Base-by-base conservation (phyloP, 108 stramenopile species). In the Skeletonema grethae region DNA sequence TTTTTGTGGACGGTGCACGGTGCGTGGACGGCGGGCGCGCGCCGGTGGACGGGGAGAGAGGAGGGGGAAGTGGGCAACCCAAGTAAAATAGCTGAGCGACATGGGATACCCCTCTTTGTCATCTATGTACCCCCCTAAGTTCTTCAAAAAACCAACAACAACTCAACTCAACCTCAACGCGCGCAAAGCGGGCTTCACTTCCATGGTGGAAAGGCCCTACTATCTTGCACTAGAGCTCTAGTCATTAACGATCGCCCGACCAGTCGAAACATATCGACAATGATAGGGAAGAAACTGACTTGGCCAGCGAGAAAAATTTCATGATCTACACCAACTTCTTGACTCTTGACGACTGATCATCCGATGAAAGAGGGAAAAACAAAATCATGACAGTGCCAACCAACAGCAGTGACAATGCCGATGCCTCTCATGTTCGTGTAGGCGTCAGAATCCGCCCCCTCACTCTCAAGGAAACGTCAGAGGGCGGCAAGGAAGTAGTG, bases 381-480 rank as follows among this genome's bases (percentile, higher is more conserved):
- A 11, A 43, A 11, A 38, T 11, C 1, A 38, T 38, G 36, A 11
- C 36, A 11, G 10, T 43, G 4, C 22, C 22, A 53, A 53, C 15
- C 18, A 48, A 18, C 18, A 20, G 5, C 18, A 34, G 32, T 34
- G 46, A 7, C 22, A 22, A 53, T n/a, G 50, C 22, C 50, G 50
- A 20, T 53, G 18, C 50, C 50, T 85, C 72, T 18, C 85, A 83
- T 75, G 93, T 95, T 15, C 83, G 90, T 3, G 93, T 95, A 16
- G 93, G 84, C 24, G 91, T 95, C 13, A 77, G 93, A 53, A 80
- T 95, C 46, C 85, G 93, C 0, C 93, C 93, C 16, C 55, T 95
- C 65, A 87, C 89, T 25, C 61, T 79, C 24, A 84, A 89, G 62
- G 93, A 95, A 75, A 65, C 79, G 25, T 67, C 63, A 12, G 87